These are phyloP conservation scores for Exsudoporus floridanus DNA, from an alignment of 1,284 basidiomycete genomes.

Conservation along the genomic window DNA sequence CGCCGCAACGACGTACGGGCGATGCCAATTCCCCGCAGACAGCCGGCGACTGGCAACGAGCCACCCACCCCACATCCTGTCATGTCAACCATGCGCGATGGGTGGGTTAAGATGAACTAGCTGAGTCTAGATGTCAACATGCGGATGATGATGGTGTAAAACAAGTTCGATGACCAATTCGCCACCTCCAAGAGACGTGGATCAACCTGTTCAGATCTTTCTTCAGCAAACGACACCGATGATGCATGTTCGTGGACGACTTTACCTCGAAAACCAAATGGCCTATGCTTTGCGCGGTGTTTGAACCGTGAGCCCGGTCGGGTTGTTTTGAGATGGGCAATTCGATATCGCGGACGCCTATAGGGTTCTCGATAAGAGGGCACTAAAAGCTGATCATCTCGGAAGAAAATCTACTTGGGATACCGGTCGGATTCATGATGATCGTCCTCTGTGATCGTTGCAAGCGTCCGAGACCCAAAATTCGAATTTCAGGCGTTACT, in stretches of 20 bases:
- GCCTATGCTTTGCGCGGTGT: slow-evolving; percentile 9
- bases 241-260: background rate
- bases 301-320: too few species aligned
- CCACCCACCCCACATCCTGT: too few species aligned
- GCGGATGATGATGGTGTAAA: slow-evolving; percentile 26
- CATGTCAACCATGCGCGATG: background rate
- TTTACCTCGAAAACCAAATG: slow-evolving; percentile 34
- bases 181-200: slow-evolving; percentile 40
- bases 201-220: slow-evolving; percentile 24
- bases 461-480: too few species aligned
- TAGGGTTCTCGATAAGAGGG: too few species aligned
- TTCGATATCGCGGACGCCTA: too few species aligned
- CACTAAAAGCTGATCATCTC: too few species aligned
- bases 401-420: too few species aligned
- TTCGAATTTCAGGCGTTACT: too few species aligned
- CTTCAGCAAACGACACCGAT: background rate
- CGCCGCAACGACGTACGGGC: slow-evolving; percentile 42
- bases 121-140: background rate
- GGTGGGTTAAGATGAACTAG: background rate
- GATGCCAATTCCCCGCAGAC: slow-evolving; percentile 45
- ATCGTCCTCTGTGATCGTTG: too few species aligned
- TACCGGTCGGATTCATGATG: too few species aligned
- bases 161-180: slow-evolving; percentile 33
- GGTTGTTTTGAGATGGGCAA: too few species aligned
- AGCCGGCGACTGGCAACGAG: too few species aligned